Evolutionary conservation across 345 rosid genomes (phyloP).

Genomic region (Leavenworthia alabamica): DNA sequence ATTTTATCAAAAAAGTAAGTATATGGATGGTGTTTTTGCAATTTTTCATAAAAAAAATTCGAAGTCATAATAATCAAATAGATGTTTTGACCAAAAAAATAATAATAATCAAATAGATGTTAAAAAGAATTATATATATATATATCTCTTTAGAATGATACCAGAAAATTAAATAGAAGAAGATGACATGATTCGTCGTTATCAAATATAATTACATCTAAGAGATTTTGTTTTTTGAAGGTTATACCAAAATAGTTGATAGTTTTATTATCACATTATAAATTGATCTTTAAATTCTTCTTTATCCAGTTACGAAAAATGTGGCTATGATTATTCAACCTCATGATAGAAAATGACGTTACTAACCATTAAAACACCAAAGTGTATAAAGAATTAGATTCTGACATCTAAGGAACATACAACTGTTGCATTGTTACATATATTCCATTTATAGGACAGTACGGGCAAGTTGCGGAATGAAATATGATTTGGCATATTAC

Average conservation of each 20-base stretch:
- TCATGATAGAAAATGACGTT: not conserved
- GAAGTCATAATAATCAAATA: too few relatives aligned
- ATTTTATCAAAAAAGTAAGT: too few relatives aligned
- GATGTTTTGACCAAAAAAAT: too few relatives aligned
- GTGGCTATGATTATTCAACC: not conserved
- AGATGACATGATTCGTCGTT: slow-evolving; percentile 13
- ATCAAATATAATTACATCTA: slow-evolving; percentile 20
- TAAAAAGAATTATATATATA: too few relatives aligned
- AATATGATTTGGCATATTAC: slow-evolving; percentile 11
- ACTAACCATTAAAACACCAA: not conserved
- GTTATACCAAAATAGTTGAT: not conserved
- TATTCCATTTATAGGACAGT: slow-evolving; percentile 26
- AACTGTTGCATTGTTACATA: slow-evolving; percentile 7
- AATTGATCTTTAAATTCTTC: not conserved
- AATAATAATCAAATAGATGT: too few relatives aligned
- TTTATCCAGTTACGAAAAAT: not conserved
- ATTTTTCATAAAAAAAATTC: too few relatives aligned
- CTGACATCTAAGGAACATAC: not conserved
- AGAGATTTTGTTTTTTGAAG: slow-evolving; percentile 19
- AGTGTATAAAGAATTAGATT: slow-evolving; percentile 17
- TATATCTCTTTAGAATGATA: not conserved
- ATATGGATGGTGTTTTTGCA: too few relatives aligned
- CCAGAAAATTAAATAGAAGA: not conserved
- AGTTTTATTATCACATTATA: not conserved
- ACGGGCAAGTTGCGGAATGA: slow-evolving; percentile 15